These are phyloP conservation scores for Aspergillus sclerotialis DNA, from an alignment of 2,329 filamentous ascomycete genomes.

Conservation along the genomic window DNA sequence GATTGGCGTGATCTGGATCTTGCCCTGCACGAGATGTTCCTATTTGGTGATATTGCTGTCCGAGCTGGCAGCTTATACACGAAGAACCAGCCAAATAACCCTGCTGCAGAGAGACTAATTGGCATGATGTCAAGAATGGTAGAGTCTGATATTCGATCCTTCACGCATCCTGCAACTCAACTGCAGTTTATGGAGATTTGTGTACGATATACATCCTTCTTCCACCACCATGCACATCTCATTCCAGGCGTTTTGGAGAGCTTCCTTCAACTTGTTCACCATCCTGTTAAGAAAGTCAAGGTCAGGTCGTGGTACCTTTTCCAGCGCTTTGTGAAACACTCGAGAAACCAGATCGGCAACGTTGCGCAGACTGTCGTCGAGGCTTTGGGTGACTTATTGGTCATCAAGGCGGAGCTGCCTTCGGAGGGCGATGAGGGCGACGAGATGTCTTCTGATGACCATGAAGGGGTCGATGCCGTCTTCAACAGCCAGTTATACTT, in stretches of 20 bases:
- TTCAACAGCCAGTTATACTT: conserved; percentile 90
- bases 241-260: conserved; percentile 84
- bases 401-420: conserved; percentile 83
- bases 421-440: conserved; percentile 66
- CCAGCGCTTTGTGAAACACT: conserved; percentile 81
- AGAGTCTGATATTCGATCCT: conserved; percentile 77
- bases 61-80: conserved; percentile 78
- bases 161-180: conserved; percentile 83
- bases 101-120: conserved; percentile 72
- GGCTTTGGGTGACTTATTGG: conserved; percentile 78
- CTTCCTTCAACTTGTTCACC: conserved; percentile 85
- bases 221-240: conserved; percentile 72
- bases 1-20: conserved; percentile 95
- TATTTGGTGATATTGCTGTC: conserved; percentile 91
- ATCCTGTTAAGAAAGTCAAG: conserved; percentile 77
- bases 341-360: conserved; percentile 76
- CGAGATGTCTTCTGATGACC: conserved; percentile 92
- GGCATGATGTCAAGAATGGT: conserved; percentile 96
- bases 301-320: conserved; percentile 96
- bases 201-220: conserved; percentile 87
- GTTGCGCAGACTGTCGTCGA: conserved; percentile 88
- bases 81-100: conserved; percentile 73
- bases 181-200: conserved; percentile 98
- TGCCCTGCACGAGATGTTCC: conserved; percentile 87
- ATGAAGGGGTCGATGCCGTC: conserved; percentile 79